phyloP scores from a whole-genome alignment of 2,329 filamentous ascomycete genomes.

The Dactylellina leptospora region DNA sequence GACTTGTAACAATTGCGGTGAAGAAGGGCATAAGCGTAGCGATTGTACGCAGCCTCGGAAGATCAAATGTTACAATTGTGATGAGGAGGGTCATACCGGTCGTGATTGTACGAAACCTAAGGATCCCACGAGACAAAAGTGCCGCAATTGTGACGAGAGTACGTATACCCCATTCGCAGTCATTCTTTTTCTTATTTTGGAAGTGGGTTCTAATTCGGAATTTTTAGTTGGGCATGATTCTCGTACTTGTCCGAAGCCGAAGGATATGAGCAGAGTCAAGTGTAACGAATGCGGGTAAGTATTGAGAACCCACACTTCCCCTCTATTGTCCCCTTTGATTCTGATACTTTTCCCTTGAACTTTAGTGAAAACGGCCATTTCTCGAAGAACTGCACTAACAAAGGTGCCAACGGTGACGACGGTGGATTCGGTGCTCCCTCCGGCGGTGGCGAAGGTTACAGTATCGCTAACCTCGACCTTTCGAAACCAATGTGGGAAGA shows the following conservation, averaged over 20 bases:
- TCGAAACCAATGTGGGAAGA: constrained; percentile 29
- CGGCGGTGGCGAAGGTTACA: constrained; percentile 38
- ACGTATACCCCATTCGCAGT: constrained; percentile 53
- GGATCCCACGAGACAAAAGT: constrained; percentile 69
- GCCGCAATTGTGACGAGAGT: constrained; percentile 66
- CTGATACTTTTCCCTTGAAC: too few relatives aligned
- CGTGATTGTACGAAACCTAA: constrained; percentile 68
- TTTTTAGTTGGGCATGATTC: constrained; percentile 60
- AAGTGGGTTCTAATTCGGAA: background rate
- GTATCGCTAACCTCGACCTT: constrained; percentile 7
- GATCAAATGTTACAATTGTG: constrained; percentile 70
- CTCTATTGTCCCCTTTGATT: too few relatives aligned
- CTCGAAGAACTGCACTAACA: constrained; percentile 33
- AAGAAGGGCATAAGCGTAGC: constrained; percentile 56
- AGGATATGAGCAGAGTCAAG: constrained; percentile 30
- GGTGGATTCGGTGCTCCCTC: constrained; percentile 38
- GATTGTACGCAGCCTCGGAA: constrained; percentile 60
- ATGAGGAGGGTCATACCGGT: constrained; percentile 69
- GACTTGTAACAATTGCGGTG: constrained; percentile 62
- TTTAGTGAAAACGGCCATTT: constrained; percentile 44
- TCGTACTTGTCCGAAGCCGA: constrained; percentile 59
- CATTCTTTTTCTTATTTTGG: background rate
- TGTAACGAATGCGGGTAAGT: constrained; percentile 48
- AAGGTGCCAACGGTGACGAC: constrained; percentile 15
- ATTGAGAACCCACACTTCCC: too few relatives aligned